These are phyloP conservation scores for Rhizopus stolonifer DNA, from an alignment of 371 early-diverging fungal genomes.

Conservation along the genomic window DNA sequence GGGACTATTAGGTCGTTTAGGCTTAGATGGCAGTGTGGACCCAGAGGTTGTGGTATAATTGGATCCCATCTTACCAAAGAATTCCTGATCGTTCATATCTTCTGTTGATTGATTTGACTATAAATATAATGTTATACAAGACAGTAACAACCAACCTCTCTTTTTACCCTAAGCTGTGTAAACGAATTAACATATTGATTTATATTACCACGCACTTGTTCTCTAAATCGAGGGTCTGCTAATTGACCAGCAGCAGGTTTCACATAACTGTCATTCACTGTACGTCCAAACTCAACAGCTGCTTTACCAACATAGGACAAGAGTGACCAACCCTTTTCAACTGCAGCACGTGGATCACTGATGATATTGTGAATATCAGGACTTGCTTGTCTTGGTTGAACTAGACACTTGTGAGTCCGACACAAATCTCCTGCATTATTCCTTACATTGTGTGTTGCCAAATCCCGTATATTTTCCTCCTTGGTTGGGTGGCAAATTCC, in stretches of 20 bases:
- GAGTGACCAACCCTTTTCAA: constrained; percentile 84
- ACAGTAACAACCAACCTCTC: no score
- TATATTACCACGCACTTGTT: constrained; percentile 70
- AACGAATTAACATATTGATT: constrained; percentile 52
- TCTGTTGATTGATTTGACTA: constrained; percentile 10
- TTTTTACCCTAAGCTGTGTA: constrained; percentile 59
- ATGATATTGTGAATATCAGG: constrained; percentile 68
- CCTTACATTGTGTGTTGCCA: constrained; percentile 71
- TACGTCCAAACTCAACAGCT: constrained; percentile 75
- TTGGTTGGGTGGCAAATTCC: constrained; percentile 85
- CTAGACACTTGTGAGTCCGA: no score
- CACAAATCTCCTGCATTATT: no score
- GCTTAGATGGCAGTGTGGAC: background rate
- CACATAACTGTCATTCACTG: constrained; percentile 79
- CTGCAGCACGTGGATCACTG: constrained; percentile 79
- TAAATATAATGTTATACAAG: no score
- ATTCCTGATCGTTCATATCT: constrained; percentile 45
- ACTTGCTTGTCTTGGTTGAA: constrained; percentile 6
- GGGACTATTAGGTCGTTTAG: background rate
- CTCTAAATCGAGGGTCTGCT: constrained; percentile 84
- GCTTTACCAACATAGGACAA: constrained; percentile 60
- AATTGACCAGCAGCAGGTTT: constrained; percentile 84
- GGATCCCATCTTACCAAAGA: constrained; percentile 44
- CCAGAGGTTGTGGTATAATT: constrained; percentile 23
- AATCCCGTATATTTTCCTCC: constrained; percentile 93